Evolutionary conservation across 257 asterid species (phyloP), one percentile per base, ranked within the genome.

Genomic region (Vinca minor): DNA sequence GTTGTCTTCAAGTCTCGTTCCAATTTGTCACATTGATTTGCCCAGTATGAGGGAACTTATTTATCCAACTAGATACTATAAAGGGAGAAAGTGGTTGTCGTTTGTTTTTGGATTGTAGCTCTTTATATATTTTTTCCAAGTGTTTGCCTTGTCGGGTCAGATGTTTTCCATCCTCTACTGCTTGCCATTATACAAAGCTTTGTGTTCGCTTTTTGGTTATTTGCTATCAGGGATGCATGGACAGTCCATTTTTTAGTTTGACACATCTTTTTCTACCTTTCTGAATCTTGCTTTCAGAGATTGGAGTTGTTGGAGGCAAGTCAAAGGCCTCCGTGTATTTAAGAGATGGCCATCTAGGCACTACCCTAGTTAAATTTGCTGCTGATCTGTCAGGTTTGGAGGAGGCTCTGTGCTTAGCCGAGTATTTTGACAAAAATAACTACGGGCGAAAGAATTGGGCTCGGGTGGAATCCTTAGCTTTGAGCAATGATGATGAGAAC

Each of bases 331-430:
- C n/a, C n/a, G 67, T 89, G 78, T 83, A 81, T 62, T 76, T 83
- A 48, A 85, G 85, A 77, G 96, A 85, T 48, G 98, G 98, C 45
- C 94, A 84, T 80, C 74, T 74, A 61, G 98, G 98, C 59, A 82
- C 85, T 65, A 94, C 85, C 36, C 58, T 74, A 13, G 85, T 85
- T 68, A 93, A 81, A 69, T 93, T 87, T 87, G 70, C 86, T 14
- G 78, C 74, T 0, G 87, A 84, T 54, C 87, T 70, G 54, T 71
- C 91, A 0, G 97, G 97, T 41, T 39, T 93, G 59, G 82, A 69
- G 82, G 96, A 93, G 66, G 97, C 97, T 9, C 15, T 83, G 75
- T 79, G 73, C 66, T 70, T 93, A 67, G 78, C 88, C 8, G 87
- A 82, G 66, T 72, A 82, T 73, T 89, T 93, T 38, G 84, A 78